Evolutionary conservation across 805 yeast genomes (phyloP).

Genomic region (Peterozyma toletana): DNA sequence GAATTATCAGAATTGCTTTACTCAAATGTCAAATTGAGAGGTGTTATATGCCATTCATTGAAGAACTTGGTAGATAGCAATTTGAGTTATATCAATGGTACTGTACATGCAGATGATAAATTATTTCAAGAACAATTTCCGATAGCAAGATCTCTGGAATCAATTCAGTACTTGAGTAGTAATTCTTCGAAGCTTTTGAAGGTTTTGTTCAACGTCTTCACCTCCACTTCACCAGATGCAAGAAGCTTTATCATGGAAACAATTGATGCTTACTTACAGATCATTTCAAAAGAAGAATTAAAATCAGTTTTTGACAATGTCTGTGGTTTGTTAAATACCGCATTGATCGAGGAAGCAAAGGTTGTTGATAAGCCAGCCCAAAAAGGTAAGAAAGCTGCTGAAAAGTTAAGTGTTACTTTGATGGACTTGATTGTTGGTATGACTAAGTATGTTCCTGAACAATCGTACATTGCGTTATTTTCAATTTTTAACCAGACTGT

Average conservation of each 20-base stretch:
- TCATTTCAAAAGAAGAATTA: constrained; percentile 62
- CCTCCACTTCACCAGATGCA: constrained; percentile 80
- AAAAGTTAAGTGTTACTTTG: constrained; percentile 72
- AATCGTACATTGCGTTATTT: constrained; percentile 67
- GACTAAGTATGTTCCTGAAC: constrained; percentile 72
- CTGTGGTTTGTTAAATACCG: constrained; percentile 67
- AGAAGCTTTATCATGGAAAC: constrained; percentile 84
- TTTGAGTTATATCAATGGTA: constrained; percentile 53
- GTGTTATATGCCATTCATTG: constrained; percentile 76
- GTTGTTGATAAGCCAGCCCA: constrained; percentile 23
- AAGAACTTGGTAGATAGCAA: constrained; percentile 75
- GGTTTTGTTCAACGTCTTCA: constrained; percentile 85
- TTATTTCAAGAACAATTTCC: constrained; percentile 59
- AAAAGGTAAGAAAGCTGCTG: constrained; percentile 21
- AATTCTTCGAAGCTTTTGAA: constrained; percentile 74
- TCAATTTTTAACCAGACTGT: constrained; percentile 72
- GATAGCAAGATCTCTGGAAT: constrained; percentile 41
- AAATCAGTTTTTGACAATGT: constrained; percentile 78
- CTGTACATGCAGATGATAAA: constrained; percentile 44
- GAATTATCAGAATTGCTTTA: constrained; percentile 68
- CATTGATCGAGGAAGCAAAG: constrained; percentile 54
- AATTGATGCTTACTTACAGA: constrained; percentile 70
- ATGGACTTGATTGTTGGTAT: constrained; percentile 85
- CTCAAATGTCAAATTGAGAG: constrained; percentile 67
- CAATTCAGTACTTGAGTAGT: constrained; percentile 54